Evolutionary conservation across 1,139 yeast species (phyloP), one percentile per base, ranked within the genome.

Genomic region (Blastobotrys illinoisensis): DNA sequence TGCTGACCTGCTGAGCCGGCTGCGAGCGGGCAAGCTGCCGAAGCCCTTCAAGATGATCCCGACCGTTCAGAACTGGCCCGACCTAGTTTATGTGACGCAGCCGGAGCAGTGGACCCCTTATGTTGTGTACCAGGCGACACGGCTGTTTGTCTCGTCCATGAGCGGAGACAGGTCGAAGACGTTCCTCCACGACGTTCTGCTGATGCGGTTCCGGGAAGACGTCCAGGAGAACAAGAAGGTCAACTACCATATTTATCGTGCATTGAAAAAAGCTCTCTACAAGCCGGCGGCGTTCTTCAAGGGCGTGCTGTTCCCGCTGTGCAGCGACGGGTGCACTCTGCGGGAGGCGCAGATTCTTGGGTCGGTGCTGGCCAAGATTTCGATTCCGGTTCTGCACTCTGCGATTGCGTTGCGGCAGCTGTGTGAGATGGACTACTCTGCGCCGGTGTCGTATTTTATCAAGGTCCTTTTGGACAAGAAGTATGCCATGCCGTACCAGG

Each of bases 271-370:
- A 73, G 82, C 97, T 0, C 79, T 95, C 54, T 93, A 93, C 76
- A 95, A 93, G 71, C 99, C 99, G 23, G 93, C 95, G 55, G 99
- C 99, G 14, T 95, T 91, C 66, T 93, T 93, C 79, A 91, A 90
- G 71, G 99, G 99, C 1, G 91, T 93, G 66, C 75, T 93, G 57
- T 88, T 93, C 68, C 98, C 98, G 13, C 76, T 93, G 56, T 88
- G 89, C 26, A 80, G 83, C 28, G 60, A 66, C 19, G 74, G 73
- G n/a, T 91, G 98, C 71, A 79, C 96, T 7, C 85, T 88, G 16
- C 82, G 96, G 67, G 99, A 93, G 70, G 98, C 99, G 0, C 85
- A 95, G 54, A 90, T 93, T 69, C 96, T 95, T 19, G 96, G 96
- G 16, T 90, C 97, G 20, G 90, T 95, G 13, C 78, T 93, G 57